These are phyloP conservation scores for Aspergillus sparsus DNA, from an alignment of 495 filamentous ascomycete species.

Conservation along the genomic window DNA sequence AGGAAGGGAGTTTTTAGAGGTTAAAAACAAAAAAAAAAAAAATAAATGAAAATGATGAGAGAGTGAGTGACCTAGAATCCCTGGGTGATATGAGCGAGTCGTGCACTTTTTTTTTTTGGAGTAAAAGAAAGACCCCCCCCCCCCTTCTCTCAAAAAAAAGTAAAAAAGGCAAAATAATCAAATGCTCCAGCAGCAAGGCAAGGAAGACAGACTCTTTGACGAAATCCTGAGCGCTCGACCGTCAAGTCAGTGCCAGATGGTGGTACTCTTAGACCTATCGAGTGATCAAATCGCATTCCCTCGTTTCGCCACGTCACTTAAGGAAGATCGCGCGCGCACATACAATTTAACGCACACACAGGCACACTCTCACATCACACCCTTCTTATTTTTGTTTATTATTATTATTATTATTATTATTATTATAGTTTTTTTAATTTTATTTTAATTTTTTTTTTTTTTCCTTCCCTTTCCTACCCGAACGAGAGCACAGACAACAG, in stretches of 20 bases:
- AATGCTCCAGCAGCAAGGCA: background rate
- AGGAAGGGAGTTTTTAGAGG: too few species aligned
- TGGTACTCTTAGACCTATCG: background rate
- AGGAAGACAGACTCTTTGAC: background rate
- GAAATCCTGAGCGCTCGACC: background rate
- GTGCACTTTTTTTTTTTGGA: too few species aligned
- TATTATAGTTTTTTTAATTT: too few species aligned
- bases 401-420: too few species aligned
- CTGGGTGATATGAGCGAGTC: background rate
- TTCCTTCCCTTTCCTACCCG: constrained; percentile 22
- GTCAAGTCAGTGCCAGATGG: background rate
- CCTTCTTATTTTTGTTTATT: too few species aligned
- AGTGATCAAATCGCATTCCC: constrained; percentile 7
- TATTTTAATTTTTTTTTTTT: too few species aligned
- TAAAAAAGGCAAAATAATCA: background rate
- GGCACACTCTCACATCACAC: too few species aligned
- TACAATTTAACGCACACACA: background rate
- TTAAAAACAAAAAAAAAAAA: too few species aligned
- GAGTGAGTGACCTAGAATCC: background rate
- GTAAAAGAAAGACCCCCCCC: too few species aligned
- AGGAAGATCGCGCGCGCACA: constrained; percentile 18
- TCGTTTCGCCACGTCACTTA: constrained; percentile 29
- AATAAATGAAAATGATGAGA: background rate
- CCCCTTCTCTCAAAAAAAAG: too few species aligned
- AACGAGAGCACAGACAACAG: constrained; percentile 23